Conservation (phyloP, 208 protist species). For the Leishmania mexicana region DNA sequence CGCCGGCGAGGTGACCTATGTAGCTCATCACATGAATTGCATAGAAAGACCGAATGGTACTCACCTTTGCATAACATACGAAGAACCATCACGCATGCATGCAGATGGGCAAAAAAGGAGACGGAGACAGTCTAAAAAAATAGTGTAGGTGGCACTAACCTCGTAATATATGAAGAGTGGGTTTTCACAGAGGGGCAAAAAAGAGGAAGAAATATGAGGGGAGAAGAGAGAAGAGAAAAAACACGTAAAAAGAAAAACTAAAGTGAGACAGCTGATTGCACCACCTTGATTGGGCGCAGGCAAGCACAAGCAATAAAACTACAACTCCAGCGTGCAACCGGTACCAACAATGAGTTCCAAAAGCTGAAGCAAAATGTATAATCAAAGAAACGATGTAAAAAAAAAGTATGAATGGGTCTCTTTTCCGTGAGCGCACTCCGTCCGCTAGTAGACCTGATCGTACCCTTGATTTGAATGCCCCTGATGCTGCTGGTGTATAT, state of each 20-base stretch:
- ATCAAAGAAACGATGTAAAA: conserved; percentile 13
- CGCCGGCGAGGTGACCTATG: too few relatives aligned
- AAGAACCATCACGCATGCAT: background rate
- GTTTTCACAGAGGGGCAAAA: background rate
- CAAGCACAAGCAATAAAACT: background rate
- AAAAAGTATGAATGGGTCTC: background rate
- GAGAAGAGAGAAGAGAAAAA: conserved; percentile 12
- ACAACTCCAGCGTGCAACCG: background rate
- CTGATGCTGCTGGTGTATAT: conserved; percentile 9
- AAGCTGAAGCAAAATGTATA: background rate
- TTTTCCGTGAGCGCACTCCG: background rate
- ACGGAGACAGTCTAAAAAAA: background rate
- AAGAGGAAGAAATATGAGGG: conserved; percentile 1
- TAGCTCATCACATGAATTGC: background rate
- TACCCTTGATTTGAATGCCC: conserved; percentile 20
- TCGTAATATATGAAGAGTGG: background rate
- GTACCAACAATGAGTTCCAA: background rate
- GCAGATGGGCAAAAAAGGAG: conserved; percentile 3
- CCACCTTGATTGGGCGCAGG: background rate
- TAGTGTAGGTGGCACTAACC: conserved; percentile 1
- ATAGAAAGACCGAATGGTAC: background rate
- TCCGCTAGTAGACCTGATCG: conserved; percentile 9
- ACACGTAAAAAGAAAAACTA: background rate
- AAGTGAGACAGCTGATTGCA: background rate
- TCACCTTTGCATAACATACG: background rate